Base-by-base conservation (phyloP, 73 alveolate genomes). In the Tetrahymena malaccensis region DNA sequence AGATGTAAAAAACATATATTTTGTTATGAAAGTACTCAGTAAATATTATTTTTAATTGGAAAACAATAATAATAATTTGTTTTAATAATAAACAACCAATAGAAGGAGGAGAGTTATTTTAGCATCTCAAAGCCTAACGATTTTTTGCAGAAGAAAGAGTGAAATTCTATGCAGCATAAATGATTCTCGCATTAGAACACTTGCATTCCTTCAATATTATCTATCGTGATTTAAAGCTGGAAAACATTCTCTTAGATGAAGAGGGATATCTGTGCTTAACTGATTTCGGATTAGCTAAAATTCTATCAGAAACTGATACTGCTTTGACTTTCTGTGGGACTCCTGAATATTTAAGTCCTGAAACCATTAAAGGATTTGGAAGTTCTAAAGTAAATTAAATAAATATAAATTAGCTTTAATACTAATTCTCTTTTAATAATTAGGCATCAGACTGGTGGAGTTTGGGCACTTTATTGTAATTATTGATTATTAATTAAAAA, bases 171-270 rank as follows among this genome's bases (percentile, higher is more conserved):
- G 97, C 99, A 4, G 99, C 99, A 5, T 99, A 98, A 96, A 85
- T 98, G 89, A 58, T 98, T 33, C 94, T 98, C 27, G 99, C 99
- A 13, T 93, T 98, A 85, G 96, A 97, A 94, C 96, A 96, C 94
- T 94, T 98, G 85, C 99, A 98, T 95, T 96, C 97, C 96, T 97
- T 98, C 96, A 97, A 96, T 83, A 97, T 98, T 9, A 98, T 98
- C 17, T 98, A 98, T 94, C 89, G 99, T 58, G 99, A 98, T 95
- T 94, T 98, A 85, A 98, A 98, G 93, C 99, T 99, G 5, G 99
- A 98, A 95, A 98, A 98, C 97, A 98, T 98, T 15, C 97, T 98
- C 37, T 94, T 98, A 11, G 99, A 98, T 93, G 85, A 93, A 50
- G 97, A 97, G 17, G 99, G 99, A 25, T 99, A 98, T 96, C 94